Evolutionary conservation across 805 yeast genomes (phyloP), one percentile per base, ranked within the genome.

Genomic region (Helenozyma rhizophorensis): DNA sequence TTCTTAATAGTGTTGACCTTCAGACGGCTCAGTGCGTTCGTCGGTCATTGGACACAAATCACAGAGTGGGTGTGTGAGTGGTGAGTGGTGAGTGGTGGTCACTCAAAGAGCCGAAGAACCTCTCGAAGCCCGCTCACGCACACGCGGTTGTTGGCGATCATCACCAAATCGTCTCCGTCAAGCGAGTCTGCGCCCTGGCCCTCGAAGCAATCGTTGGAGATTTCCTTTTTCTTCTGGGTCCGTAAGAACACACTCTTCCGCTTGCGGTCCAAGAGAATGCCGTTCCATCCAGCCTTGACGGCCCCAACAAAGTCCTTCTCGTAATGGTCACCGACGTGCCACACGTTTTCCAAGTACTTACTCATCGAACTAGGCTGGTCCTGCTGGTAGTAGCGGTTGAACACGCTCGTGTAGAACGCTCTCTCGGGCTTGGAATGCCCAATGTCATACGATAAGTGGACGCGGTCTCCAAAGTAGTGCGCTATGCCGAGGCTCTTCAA

Each of bases 261-360:
- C 7, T 47, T 39, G 44, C 84, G 61, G 47, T 78, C 83, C 4
- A 79, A 34, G 15, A 74, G 54, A 1, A 82, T 58, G 4, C 81
- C 77, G 33, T 74, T 76, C 76, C 86, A 74, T 0, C 88, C 88
- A 1, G 80, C 68, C 16, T 54, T 51, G 12, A 60, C 51, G 0
- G 80, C 65, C 3, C 78, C 82, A 10, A 60, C 47, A 34, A 72
- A 60, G 50, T 82, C 90, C 31, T 75, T 74, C 6, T 55, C 56
- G 23, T 65, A 52, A 42, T 72, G 76, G 48, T 82, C 89, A 1
- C 90, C 90, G 29, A 80, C 57, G 50, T 82, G 90, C 84, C 83
- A 80, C 30, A 64, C 25, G 33, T 36, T 28, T 21, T 37, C 49
- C 38, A 45, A 38, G 22, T 33, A 46, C 14, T 25, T 27, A 12